Conservation (phyloP, 1,284 basidiomycete genomes). For the Naganishia sp. region DNA sequence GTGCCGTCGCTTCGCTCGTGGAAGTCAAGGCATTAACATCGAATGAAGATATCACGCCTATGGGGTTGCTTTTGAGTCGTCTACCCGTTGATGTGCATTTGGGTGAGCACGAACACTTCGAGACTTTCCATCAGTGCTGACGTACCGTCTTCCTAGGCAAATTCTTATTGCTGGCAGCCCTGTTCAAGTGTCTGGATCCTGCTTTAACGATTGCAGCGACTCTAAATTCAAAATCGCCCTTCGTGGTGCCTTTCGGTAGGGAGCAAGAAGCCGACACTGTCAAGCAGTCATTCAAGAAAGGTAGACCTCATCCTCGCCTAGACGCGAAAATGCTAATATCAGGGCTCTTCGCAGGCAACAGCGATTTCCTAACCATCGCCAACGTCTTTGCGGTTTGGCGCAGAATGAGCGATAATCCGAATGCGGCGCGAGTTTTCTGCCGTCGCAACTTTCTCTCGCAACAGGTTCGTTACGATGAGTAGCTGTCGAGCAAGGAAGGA, state of each 20-base stretch:
- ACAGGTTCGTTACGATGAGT: slow-evolving; percentile 59
- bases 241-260: slow-evolving; percentile 82
- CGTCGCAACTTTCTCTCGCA: slow-evolving; percentile 80
- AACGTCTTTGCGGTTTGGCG: slow-evolving; percentile 90
- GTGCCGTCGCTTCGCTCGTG: slow-evolving; percentile 85
- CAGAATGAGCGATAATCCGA: slow-evolving; percentile 64
- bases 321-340: not conserved
- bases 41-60: slow-evolving; percentile 89
- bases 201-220: slow-evolving; percentile 94
- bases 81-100: slow-evolving; percentile 94
- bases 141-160: slow-evolving; percentile 57
- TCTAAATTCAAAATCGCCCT: slow-evolving; percentile 90
- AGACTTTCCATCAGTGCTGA: not conserved
- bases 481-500: not conserved
- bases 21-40: slow-evolving; percentile 81
- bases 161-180: slow-evolving; percentile 80
- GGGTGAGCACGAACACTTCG: slow-evolving; percentile 53
- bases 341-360: slow-evolving; percentile 65
- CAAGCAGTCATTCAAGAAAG: slow-evolving; percentile 75
- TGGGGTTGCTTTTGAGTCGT: slow-evolving; percentile 87
- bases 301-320: slow-evolving; percentile 55
- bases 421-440: slow-evolving; percentile 73
- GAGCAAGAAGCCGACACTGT: slow-evolving; percentile 85
- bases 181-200: slow-evolving; percentile 90
- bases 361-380: slow-evolving; percentile 93